Base-by-base conservation (phyloP, 2,329 filamentous ascomycete species). In the Hymenoscyphus infarciens region DNA sequence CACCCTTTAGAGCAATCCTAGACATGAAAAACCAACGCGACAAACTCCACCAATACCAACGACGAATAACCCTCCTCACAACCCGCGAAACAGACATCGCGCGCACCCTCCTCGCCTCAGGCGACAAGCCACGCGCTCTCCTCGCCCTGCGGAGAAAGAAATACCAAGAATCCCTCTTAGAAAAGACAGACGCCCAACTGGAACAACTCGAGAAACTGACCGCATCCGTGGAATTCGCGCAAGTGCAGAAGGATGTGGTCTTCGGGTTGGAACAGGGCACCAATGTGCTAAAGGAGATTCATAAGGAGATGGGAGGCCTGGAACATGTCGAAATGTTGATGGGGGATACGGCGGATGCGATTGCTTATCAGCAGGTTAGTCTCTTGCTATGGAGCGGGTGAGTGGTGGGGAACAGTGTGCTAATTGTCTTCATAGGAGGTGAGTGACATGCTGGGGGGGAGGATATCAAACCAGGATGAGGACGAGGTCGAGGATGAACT, bases 1-100 rank as follows among this genome's bases (percentile, higher is more conserved):
- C 55, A 35, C 61, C 22, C 5, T 56, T 11, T 22, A 97, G 93
- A 80, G 94, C 94, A 64, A 97, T 98, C 77, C 89, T 98, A 73
- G 93, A 98, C 79, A 90, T 98, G 80, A 98, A 98, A 81, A 92
- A 87, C 78, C 94, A 98, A 80, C 93, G 95, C 76, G 95, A 99
- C 82, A 96, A 92, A 77, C 88, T 99, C 3, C 93, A 96, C 73
- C 92, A 96, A 76, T 98, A 98, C 80, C 94, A 97, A 77, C 89
- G 90, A 73, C 90, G 91, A 72, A 95, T 99, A 74, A 89, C 87
- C 39, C 82, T 91, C 59, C 86, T 99, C 42, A 97, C 94, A 6
- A 85, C 88, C 74, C 89, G 89, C 68, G 94, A 99, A 79, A 97
- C 90, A 57, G 89, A 87, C 55, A 89, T 97, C 63, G 94, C 95